Conservation (phyloP, 768 basidiomycete genomes). For the Mrakia hoshinonis region DNA sequence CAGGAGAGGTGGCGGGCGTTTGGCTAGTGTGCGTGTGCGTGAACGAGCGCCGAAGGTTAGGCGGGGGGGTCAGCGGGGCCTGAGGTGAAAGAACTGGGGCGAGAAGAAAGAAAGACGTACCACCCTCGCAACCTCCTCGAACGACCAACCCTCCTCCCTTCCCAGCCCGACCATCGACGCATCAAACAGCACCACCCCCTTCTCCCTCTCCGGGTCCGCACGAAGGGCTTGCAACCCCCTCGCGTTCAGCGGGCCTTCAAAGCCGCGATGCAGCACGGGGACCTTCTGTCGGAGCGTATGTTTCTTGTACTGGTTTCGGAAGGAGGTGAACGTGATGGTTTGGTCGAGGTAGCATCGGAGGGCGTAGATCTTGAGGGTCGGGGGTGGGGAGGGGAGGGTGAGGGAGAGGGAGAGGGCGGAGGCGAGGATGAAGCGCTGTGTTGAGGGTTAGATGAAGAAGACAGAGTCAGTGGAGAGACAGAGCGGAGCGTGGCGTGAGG, state of each 20-base stretch:
- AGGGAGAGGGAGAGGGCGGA: neutral
- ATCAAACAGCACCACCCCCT: neutral
- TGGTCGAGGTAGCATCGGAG: neutral
- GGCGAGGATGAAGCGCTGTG: constrained; percentile 4
- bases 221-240: neutral
- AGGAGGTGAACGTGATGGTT: neutral
- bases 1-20: neutral
- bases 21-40: neutral
- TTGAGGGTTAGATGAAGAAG: neutral
- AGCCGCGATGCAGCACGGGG: neutral
- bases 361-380: constrained; percentile 5
- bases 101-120: neutral
- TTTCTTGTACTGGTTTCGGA: neutral
- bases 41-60: neutral
- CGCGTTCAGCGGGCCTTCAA: neutral
- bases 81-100: neutral
- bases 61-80: neutral
- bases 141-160: neutral
- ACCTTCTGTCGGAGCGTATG: neutral
- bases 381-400: neutral
- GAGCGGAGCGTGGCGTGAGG: neutral
- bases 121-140: neutral
- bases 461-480: neutral
- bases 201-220: neutral
- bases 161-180: too few species aligned